Percentiles rank a stretch among this genome's conserved stretches.
These are phyloP conservation scores for Gastrodia elata DNA, from an alignment of 106 monocot species.

Conservation along the genomic window DNA sequence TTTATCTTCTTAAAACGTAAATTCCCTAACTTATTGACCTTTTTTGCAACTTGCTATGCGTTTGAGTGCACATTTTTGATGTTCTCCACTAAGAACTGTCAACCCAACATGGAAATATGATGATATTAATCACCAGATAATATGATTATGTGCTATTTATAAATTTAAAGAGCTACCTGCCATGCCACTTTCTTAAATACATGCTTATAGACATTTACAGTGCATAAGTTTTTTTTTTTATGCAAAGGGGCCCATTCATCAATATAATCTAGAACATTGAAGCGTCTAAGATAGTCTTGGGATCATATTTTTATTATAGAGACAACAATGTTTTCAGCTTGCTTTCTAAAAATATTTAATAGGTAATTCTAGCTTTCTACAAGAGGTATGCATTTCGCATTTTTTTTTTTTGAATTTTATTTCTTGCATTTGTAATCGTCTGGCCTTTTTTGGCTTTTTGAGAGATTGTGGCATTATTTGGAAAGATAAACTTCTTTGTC, in stretches of 20 bases:
- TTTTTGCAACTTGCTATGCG: not conserved
- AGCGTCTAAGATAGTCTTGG: not conserved
- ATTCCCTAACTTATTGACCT: constrained; percentile 8
- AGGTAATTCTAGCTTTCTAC: not conserved
- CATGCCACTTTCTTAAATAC: not conserved
- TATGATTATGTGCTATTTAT: not conserved
- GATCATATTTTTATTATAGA: not conserved
- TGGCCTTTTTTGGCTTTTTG: not conserved
- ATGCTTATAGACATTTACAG: not conserved
- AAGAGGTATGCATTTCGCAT: not conserved
- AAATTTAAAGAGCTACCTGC: not conserved
- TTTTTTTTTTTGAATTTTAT: not conserved
- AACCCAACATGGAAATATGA: not conserved
- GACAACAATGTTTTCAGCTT: not conserved
- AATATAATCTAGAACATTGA: not conserved
- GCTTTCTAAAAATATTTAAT: not conserved
- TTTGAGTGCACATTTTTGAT: not conserved
- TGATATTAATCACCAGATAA: not conserved
- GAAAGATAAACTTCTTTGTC: not conserved
- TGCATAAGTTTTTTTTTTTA: not conserved
- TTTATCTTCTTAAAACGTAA: constrained; percentile 78
- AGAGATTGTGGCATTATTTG: not conserved
- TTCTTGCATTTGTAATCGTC: not conserved
- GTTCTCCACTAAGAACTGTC: not conserved
- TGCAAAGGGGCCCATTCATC: not conserved